Conservation (phyloP, 305 asterid species). For the Fraxinus greggii region DNA sequence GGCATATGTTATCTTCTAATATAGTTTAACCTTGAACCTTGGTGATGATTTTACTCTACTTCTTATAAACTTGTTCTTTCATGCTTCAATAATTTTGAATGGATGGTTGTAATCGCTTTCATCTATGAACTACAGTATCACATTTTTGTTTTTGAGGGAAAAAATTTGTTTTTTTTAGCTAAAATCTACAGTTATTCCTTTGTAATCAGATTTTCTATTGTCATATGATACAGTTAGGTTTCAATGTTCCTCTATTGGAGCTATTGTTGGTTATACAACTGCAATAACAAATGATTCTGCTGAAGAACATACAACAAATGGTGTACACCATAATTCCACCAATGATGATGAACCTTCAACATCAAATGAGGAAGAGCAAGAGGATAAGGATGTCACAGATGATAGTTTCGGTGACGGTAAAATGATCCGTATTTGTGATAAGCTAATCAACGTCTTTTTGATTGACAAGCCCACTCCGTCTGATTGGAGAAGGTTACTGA, state of each 20-base stretch:
- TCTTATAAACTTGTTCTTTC: not conserved
- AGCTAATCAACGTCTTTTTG: constrained; percentile 77
- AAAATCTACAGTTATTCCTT: not conserved
- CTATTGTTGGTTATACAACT: constrained; percentile 41
- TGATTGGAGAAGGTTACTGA: constrained; percentile 86
- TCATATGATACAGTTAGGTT: constrained; percentile 30
- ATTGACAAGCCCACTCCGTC: constrained; percentile 81
- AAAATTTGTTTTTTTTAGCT: not conserved
- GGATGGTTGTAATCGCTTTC: not conserved
- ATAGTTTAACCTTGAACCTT: not conserved
- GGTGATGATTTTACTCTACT: not conserved
- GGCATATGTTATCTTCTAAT: not conserved
- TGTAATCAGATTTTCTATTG: constrained; percentile 36
- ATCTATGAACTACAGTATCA: not conserved
- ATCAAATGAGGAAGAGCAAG: constrained; percentile 19
- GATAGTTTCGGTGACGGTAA: constrained; percentile 50
- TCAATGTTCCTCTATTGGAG: constrained; percentile 24
- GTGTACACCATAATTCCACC: constrained; percentile 28
- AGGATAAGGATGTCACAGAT: constrained; percentile 26
- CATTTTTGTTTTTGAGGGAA: not conserved
- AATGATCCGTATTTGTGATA: constrained; percentile 74
- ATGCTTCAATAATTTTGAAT: not conserved
- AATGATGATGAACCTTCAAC: constrained; percentile 20
- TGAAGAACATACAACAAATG: constrained; percentile 27
- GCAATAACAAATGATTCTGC: constrained; percentile 34